Evolutionary conservation across 768 basidiomycete genomes (phyloP).

Genomic region (Tulasnella sp.): DNA sequence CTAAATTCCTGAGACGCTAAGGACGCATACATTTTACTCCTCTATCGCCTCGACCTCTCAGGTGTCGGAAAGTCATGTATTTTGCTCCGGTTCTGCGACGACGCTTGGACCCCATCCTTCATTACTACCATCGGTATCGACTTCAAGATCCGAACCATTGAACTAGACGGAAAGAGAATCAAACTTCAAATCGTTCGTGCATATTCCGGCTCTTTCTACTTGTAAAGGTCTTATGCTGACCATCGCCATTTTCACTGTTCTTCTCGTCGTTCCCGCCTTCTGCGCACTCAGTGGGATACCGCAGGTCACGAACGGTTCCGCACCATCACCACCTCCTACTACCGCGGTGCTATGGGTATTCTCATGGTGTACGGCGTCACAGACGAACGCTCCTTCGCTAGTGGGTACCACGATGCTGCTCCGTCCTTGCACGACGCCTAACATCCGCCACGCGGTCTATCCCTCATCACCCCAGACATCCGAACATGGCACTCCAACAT

Average conservation of each 20-base stretch:
- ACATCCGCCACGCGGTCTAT: neutral
- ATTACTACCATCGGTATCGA: slow-evolving; percentile 99
- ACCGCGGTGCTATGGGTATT: slow-evolving; percentile 98
- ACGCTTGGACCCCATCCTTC: slow-evolving; percentile 98
- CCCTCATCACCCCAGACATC: slow-evolving; percentile 61
- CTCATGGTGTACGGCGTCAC: slow-evolving; percentile 97
- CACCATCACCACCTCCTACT: slow-evolving; percentile 98
- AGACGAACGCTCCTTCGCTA: slow-evolving; percentile 91
- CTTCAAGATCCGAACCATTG: slow-evolving; percentile 99
- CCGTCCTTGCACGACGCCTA: neutral
- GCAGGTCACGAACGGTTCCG: slow-evolving; percentile 98
- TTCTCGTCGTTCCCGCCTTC: neutral
- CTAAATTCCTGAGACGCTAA: no score
- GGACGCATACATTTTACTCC: no score
- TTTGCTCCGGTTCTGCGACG: slow-evolving; percentile 96
- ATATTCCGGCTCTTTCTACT: neutral
- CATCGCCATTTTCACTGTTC: neutral
- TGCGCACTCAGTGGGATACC: slow-evolving; percentile 81
- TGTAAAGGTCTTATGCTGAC: neutral
- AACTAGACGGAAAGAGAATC: slow-evolving; percentile 95
- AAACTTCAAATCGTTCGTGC: slow-evolving; percentile 93
- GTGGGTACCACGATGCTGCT: slow-evolving; percentile 49
- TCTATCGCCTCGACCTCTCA: slow-evolving; percentile 34
- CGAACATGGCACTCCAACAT: slow-evolving; percentile 98
- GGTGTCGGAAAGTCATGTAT: slow-evolving; percentile 97